Evolutionary conservation across 2,329 filamentous ascomycete genomes (phyloP).

Genomic region (Colletotrichum magnum): DNA sequence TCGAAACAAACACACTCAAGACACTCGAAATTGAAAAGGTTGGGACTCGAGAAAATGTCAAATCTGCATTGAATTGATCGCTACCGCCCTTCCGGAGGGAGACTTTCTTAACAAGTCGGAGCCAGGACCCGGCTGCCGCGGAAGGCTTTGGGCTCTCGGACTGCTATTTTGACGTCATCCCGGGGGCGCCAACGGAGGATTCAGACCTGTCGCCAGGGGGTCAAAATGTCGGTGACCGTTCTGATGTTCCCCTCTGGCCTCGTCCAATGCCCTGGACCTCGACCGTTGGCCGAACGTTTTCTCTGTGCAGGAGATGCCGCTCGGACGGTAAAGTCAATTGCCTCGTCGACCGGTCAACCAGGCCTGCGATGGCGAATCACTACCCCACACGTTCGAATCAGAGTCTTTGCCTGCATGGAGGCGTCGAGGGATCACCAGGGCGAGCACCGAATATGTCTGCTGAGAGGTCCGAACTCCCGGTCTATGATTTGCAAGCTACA

Average conservation of each 20-base stretch:
- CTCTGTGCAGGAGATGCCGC: slow-evolving; percentile 22
- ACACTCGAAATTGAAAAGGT: neutral
- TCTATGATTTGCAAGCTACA: slow-evolving; percentile 45
- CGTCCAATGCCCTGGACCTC: slow-evolving; percentile 15
- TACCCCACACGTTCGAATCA: too few relatives aligned
- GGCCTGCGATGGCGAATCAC: neutral
- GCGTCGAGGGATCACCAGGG: neutral
- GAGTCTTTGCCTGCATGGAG: neutral
- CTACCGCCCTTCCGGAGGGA: neutral
- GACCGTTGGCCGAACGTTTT: neutral
- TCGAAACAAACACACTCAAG: neutral
- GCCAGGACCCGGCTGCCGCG: neutral
- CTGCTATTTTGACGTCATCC: slow-evolving; percentile 32
- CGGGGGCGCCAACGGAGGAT: neutral
- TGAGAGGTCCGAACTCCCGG: slow-evolving; percentile 55
- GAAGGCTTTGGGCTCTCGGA: neutral
- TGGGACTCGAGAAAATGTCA: neutral
- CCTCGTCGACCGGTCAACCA: neutral
- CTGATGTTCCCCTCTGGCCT: neutral
- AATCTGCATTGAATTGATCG: neutral
- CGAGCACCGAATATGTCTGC: neutral
- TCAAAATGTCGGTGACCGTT: slow-evolving; percentile 35
- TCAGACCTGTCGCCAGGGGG: slow-evolving; percentile 26
- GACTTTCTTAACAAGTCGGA: neutral
- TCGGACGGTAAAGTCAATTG: slow-evolving; percentile 23